phyloP scores from a whole-genome alignment of 2,329 filamentous ascomycete species.

The Anthostomella pinea region DNA sequence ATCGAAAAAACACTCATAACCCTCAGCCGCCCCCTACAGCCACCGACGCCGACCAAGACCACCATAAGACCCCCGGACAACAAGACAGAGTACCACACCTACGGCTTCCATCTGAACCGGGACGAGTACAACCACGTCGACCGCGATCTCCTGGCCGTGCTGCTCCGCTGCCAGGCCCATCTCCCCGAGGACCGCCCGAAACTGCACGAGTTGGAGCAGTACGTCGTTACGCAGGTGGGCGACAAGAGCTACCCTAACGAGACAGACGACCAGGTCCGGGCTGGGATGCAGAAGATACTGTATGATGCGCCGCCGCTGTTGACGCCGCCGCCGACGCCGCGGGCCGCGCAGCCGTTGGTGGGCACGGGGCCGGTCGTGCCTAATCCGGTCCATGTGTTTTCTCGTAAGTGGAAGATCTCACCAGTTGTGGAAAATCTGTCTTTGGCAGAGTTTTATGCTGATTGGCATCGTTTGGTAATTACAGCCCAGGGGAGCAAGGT shows the following conservation, averaged over 20 bases:
- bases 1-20: conserved; percentile 14
- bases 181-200: conserved; percentile 7
- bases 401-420: neutral
- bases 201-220: conserved; percentile 1
- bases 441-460: no score
- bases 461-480: no score
- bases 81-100: conserved; percentile 7
- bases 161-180: conserved; percentile 15
- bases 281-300: neutral
- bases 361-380: no score
- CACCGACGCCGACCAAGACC: conserved; percentile 4
- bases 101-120: conserved; percentile 9
- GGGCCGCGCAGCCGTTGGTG: neutral
- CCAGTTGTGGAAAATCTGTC: neutral
- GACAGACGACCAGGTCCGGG: neutral
- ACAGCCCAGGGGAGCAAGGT: neutral
- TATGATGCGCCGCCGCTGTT: neutral
- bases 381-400: no score
- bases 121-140: conserved; percentile 2
- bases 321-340: neutral
- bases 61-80: neutral
- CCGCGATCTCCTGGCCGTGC: neutral
- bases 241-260: neutral
- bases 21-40: conserved; percentile 4
- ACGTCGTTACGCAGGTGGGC: neutral